Conservation (phyloP, 2,329 filamentous ascomycete genomes). For the Aspergillus fischeri region DNA sequence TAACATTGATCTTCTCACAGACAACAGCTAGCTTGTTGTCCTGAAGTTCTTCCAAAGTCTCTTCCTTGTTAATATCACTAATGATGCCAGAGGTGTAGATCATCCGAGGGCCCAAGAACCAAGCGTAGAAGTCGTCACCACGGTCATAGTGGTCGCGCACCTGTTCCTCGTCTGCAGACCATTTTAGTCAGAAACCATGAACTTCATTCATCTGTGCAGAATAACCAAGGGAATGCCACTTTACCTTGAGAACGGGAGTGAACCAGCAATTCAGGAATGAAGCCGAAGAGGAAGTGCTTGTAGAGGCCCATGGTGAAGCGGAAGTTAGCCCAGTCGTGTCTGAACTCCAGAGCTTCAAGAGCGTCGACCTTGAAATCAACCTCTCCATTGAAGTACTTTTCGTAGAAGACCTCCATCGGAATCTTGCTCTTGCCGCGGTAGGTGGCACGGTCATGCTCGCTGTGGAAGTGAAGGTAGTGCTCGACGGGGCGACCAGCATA, state of each 20-base stretch:
- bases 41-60: conserved; percentile 89
- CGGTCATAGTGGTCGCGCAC: conserved; percentile 97
- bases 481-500: conserved; percentile 83
- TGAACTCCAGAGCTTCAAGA: conserved; percentile 84
- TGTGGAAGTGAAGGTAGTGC: conserved; percentile 63
- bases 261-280: conserved; percentile 87
- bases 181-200: conserved; percentile 1
- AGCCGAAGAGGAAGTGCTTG: conserved; percentile 81
- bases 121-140: conserved; percentile 96
- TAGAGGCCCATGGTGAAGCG: conserved; percentile 80
- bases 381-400: conserved; percentile 95
- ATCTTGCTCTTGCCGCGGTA: conserved; percentile 50
- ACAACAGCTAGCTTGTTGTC: conserved; percentile 96
- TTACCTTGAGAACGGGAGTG: conserved; percentile 83
- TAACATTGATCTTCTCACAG: conserved; percentile 88
- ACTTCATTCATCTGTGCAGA: background rate
- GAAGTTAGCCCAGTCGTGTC: conserved; percentile 97
- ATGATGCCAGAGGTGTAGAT: conserved; percentile 97
- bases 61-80: conserved; percentile 79
- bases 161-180: conserved; percentile 80
- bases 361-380: conserved; percentile 94
- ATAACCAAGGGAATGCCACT: conserved; percentile 14
- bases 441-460: conserved; percentile 43
- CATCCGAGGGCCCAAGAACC: conserved; percentile 98
- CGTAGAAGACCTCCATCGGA: conserved; percentile 76